Percentiles rank a stretch among this genome's conserved stretches.
These are phyloP conservation scores for Pholiota adiposa DNA, from an alignment of 1,284 basidiomycete species.

Conservation along the genomic window DNA sequence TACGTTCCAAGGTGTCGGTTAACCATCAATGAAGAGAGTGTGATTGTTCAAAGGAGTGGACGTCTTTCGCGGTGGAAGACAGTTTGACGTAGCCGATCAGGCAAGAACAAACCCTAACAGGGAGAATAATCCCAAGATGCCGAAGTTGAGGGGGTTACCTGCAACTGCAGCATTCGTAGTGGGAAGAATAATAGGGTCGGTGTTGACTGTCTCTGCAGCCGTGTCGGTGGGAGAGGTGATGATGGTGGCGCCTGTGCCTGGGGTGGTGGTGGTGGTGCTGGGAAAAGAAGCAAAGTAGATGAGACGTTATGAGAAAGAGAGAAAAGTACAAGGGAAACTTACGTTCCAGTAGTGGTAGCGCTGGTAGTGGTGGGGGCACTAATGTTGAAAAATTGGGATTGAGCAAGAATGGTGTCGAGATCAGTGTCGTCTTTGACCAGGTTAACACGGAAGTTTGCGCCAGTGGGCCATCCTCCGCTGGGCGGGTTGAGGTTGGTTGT, in stretches of 20 bases:
- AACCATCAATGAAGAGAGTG: not conserved
- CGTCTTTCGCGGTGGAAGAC: slow-evolving; percentile 21
- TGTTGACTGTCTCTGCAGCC: slow-evolving; percentile 16
- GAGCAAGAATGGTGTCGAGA: slow-evolving; percentile 60
- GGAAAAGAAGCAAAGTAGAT: not conserved
- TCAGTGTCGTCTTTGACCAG: slow-evolving; percentile 54
- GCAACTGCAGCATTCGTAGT: slow-evolving; percentile 16
- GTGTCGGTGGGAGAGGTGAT: slow-evolving; percentile 19
- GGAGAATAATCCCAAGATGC: slow-evolving; percentile 22
- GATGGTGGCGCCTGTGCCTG: slow-evolving; percentile 11
- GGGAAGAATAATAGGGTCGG: slow-evolving; percentile 26
- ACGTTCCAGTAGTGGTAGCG: slow-evolving; percentile 8
- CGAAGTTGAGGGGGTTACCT: slow-evolving; percentile 14
- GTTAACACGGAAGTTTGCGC: slow-evolving; percentile 68
- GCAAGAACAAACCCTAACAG: slow-evolving; percentile 23
- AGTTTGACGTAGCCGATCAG: slow-evolving; percentile 15
- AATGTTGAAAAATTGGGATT: slow-evolving; percentile 66
- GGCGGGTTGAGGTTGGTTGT: slow-evolving; percentile 50
- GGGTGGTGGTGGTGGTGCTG: slow-evolving; percentile 3
- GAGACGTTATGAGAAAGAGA: not conserved
- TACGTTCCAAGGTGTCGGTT: not conserved
- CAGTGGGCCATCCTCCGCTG: slow-evolving; percentile 60
- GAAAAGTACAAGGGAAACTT: slow-evolving; percentile 3
- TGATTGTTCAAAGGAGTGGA: slow-evolving; percentile 19
- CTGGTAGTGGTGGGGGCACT: slow-evolving; percentile 12